Conservation (phyloP, 306 rosid species). For the Hippophae rhamnoides region DNA sequence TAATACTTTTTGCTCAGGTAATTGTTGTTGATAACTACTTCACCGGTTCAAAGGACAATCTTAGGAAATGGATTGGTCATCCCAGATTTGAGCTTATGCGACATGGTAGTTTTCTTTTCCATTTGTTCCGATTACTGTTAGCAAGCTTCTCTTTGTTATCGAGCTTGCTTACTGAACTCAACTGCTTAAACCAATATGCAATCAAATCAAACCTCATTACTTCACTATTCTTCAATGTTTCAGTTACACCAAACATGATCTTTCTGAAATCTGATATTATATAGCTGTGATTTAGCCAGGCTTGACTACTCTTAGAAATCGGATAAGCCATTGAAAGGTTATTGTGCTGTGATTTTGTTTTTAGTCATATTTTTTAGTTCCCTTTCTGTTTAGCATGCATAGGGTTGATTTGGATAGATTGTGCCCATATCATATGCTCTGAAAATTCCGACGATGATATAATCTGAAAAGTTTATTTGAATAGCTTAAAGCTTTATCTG, state of each 20-base stretch:
- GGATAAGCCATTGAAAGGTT: not conserved
- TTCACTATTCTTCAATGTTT: not conserved
- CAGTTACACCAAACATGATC: not conserved
- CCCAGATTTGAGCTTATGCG: constrained; percentile 97
- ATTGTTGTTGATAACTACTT: constrained; percentile 89
- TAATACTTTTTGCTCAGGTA: constrained; percentile 37
- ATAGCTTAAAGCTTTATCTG: too few relatives aligned
- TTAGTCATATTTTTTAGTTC: not conserved
- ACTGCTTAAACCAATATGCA: not conserved
- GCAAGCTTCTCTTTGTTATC: too few relatives aligned
- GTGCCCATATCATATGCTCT: too few relatives aligned
- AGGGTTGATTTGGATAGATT: too few relatives aligned
- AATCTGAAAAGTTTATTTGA: too few relatives aligned
- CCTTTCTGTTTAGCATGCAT: not conserved
- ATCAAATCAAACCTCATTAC: not conserved
- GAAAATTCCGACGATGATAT: too few relatives aligned
- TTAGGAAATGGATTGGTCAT: constrained; percentile 88
- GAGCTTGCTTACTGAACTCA: too few relatives aligned
- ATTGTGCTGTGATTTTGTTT: not conserved
- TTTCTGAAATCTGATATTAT: not conserved
- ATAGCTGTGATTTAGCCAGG: not conserved
- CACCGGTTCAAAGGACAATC: constrained; percentile 90
- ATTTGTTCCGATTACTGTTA: not conserved
- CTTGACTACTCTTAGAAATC: not conserved
- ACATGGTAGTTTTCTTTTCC: constrained; percentile 46